Evolutionary conservation across 1,139 yeast genomes (phyloP).

Genomic region (Blastobotrys arbuscula): DNA sequence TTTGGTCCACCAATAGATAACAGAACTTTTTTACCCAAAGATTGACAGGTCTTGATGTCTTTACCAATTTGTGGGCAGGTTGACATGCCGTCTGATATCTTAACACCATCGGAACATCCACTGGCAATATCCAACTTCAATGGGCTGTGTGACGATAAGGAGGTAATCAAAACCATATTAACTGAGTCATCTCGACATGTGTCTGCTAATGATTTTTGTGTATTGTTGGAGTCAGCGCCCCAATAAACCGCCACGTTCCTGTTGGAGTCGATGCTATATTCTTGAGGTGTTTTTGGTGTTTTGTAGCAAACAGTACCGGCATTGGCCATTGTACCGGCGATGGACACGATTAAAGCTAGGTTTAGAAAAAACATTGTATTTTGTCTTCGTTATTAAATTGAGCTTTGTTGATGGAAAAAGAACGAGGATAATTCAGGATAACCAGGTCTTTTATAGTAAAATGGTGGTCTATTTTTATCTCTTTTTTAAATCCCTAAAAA

Average conservation of each 20-base stretch:
- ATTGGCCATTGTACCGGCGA: neutral
- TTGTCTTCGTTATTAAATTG: no score
- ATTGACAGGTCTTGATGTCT: conserved; percentile 71
- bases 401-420: no score
- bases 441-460: no score
- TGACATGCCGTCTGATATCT: conserved; percentile 21
- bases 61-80: conserved; percentile 41
- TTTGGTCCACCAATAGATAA: conserved; percentile 84
- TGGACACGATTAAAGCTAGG: neutral
- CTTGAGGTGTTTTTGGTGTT: conserved; percentile 8
- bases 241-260: conserved; percentile 76
- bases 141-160: conserved; percentile 36
- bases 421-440: no score
- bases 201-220: conserved; percentile 53
- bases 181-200: conserved; percentile 57
- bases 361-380: neutral
- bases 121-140: neutral
- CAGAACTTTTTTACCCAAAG: conserved; percentile 62
- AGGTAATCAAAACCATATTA: conserved; percentile 69
- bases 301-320: conserved; percentile 1
- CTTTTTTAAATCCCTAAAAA: no score
- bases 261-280: conserved; percentile 27
- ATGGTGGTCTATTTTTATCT: no score
- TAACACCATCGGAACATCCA: conserved; percentile 8
- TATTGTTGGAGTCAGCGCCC: conserved; percentile 83